Evolutionary conservation across 345 rosid genomes (phyloP), one percentile per base, ranked within the genome.

Genomic region (Euphorbia lathyris): DNA sequence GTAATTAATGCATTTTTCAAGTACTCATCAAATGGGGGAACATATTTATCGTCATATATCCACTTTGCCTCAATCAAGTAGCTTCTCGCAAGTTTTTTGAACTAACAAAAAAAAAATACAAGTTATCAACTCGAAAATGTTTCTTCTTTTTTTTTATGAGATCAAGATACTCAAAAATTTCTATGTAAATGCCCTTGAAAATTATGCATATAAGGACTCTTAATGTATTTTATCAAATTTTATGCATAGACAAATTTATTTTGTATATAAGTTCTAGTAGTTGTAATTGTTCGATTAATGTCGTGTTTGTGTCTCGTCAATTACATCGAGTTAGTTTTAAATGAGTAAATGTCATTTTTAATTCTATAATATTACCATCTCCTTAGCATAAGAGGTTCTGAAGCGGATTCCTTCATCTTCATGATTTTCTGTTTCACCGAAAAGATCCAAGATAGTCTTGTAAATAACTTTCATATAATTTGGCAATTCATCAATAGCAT

Each of bases 21-120:
- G 10, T 68, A 68, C 17, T 56, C 72, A 5, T 42, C 38, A 13
- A 70, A 70, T n/a, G 58, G 1, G 10, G 66, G 73, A 2, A 70
- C 50, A 30, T 29, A 20, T 0, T 67, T 36, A 1, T 25, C 26
- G 0, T 34, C 27, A 17, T 20, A 1, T 16, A 51, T 38, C 68
- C 74, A 71, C 9, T 71, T 2, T 2, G 68, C 42, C 38, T 71
- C 74, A 0, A 7, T 0, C 0, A 23, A 7, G n/a, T 71, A 71
- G 51, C 53, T n/a, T 63, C 60, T 51, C 42, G 27, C 32, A 23
- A 63, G 6, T 17, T 71, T 40, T 40, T 48, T 58, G 16, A 43
- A 59, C 73, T 70, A 3, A 1, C 2, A 7, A 7, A 51, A 17
- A 25, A 3, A 7, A 58, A 29, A n/a, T n/a, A n/a, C n/a, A n/a